phyloP scores from a whole-genome alignment of 2,329 filamentous ascomycete genomes.

The Aspergillus novofumigatus region DNA sequence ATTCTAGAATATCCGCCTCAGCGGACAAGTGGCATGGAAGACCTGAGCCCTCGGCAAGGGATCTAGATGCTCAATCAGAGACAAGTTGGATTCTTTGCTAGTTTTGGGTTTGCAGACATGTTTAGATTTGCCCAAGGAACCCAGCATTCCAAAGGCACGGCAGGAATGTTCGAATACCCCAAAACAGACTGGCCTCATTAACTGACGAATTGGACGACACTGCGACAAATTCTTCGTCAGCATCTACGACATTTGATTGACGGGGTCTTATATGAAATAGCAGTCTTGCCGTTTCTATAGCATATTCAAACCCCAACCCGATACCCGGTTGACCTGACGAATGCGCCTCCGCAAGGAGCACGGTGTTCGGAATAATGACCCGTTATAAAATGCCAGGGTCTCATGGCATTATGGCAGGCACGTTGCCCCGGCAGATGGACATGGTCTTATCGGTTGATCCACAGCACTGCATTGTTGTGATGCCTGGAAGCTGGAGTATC shows the following conservation, averaged over 20 bases:
- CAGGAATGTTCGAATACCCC: not conserved
- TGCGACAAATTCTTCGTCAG: not conserved
- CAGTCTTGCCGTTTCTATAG: not conserved
- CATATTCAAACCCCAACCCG: not conserved
- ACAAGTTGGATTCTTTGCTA: not conserved
- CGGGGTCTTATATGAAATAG: not conserved
- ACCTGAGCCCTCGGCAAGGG: not conserved
- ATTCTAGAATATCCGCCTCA: not conserved
- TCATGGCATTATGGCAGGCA: not conserved
- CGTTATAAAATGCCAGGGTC: not conserved
- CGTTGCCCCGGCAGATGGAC: not conserved
- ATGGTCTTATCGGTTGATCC: not conserved
- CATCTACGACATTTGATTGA: not conserved
- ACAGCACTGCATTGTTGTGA: not conserved
- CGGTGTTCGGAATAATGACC: not conserved
- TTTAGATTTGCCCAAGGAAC: not conserved
- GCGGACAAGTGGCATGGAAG: not conserved
- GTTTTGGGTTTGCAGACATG: not conserved
- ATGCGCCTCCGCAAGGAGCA: not conserved
- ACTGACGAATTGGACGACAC: not conserved
- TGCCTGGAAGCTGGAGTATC: not conserved
- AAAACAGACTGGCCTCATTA: not conserved
- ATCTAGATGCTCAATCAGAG: not conserved
- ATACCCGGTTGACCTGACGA: not conserved
- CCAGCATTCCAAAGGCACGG: not conserved